Evolutionary conservation across 495 filamentous ascomycete species (phyloP).

Genomic region (Peziza echinospora): DNA sequence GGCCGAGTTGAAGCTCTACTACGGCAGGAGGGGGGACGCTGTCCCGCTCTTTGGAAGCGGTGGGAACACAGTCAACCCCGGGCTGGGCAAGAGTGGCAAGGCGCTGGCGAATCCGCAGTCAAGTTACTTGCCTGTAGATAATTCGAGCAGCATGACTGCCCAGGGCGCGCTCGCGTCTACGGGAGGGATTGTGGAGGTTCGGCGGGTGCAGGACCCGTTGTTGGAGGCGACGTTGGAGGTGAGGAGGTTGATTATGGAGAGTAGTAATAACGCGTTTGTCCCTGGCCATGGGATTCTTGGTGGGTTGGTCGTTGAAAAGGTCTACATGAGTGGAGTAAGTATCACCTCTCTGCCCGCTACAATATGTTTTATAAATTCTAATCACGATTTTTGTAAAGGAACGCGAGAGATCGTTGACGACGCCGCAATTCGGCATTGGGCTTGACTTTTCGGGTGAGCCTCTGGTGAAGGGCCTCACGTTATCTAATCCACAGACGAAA

Average conservation of each 20-base stretch:
- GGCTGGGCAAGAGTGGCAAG: no score
- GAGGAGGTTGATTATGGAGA: not conserved
- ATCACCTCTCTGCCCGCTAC: not conserved
- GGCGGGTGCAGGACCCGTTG: not conserved
- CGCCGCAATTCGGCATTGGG: not conserved
- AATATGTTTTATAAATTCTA: not conserved
- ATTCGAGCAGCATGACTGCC: not conserved
- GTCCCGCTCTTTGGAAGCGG: not conserved
- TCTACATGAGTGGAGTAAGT: not conserved
- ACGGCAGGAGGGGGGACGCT: not conserved
- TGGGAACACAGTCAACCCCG: not conserved
- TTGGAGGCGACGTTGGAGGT: not conserved
- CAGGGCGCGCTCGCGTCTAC: not conserved
- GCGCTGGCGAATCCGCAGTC: no score
- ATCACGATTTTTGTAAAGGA: not conserved
- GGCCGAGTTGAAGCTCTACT: not conserved
- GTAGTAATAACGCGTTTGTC: not conserved
- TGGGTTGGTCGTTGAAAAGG: not conserved
- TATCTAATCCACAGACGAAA: not conserved
- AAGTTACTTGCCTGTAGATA: not conserved
- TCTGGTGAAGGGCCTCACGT: not conserved
- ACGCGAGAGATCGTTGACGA: not conserved
- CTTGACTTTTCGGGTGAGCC: not conserved
- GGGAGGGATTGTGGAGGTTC: not conserved
- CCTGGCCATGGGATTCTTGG: not conserved